Evolutionary conservation across 75 land plant species (phyloP), one percentile per base, ranked within the genome.

Genomic region (Ceratopteris richardii): DNA sequence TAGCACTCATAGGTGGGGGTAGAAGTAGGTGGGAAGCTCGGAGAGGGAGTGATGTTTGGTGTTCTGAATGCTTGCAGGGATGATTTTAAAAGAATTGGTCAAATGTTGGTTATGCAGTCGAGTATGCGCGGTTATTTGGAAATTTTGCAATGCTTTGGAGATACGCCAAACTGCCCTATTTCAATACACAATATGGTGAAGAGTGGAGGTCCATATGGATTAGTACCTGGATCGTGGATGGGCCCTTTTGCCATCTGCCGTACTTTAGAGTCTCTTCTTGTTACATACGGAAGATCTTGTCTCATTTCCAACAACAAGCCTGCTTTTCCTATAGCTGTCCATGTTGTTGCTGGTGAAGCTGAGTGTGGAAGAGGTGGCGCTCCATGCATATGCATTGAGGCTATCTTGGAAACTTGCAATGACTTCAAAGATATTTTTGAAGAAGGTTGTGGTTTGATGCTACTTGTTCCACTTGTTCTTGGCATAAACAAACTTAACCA

Each of bases 41-140:
- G 11, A 31, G 46, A 58, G 31, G 61, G 61, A 29, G 18, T 36
- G 5, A 23, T 29, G 31, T 58, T 9, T 24, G 18, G 21, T 58
- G 61, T 17, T 30, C 5, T 58, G 30, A 40, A 31, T 31, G 50
- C 41, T 31, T 58, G 37, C 37, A 33, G 37, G 37, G 37, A 33
- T 33, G 9, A 33, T 55, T 54, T 61, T 44, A 61, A 19, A 41
- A 61, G 63, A 61, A 16, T 33, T 61, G 63, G 54, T 61, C 63
- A 11, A 4, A 44, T 61, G 56, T 61, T 61, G 63, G 51, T 61
- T 24, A 61, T 61, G 63, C 63, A 61, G 63, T 41, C 63, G 11
- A 36, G 23, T 29, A 23, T 22, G 11, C 63, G 63, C 54, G 63
- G 9, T 51, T 61, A 61, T 25, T 40, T 61, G 28, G 63, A 43